Percentiles rank a stretch among this genome's conserved stretches.
phyloP scores from a whole-genome alignment of 75 land plant genomes.

The Ceratopteris richardii region DNA sequence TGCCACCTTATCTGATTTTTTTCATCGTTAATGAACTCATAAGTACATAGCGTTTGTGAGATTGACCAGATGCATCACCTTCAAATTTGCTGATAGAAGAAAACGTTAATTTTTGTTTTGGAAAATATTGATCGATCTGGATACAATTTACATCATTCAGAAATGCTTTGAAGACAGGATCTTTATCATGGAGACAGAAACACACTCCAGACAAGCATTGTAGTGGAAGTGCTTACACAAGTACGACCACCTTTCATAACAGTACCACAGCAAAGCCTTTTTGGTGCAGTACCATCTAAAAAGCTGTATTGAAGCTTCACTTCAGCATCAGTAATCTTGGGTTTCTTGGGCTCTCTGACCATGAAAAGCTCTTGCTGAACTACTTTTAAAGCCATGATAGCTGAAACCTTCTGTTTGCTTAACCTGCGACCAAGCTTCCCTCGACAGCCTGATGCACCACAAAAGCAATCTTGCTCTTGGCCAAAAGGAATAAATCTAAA shows the following conservation, averaged over 20 bases:
- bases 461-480: constrained; percentile 83
- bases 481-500: constrained; percentile 93
- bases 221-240: too few relatives aligned
- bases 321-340: neutral
- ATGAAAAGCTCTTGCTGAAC: constrained; percentile 7
- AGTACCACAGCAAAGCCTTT: too few relatives aligned
- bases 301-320: neutral
- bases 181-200: too few relatives aligned
- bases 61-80: neutral
- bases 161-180: neutral
- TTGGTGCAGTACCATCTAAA: too few relatives aligned
- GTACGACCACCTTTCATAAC: too few relatives aligned
- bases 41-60: too few relatives aligned
- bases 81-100: constrained; percentile 9
- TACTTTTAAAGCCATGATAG: constrained; percentile 31
- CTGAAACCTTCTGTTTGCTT: constrained; percentile 46
- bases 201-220: too few relatives aligned
- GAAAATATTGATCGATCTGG: neutral
- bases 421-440: constrained; percentile 58
- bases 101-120: neutral
- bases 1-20: neutral
- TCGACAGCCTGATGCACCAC: constrained; percentile 75
- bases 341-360: constrained; percentile 11
- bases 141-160: neutral
- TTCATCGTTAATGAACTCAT: neutral